Conservation (phyloP, 768 basidiomycete species). For the Mycena epipterygia region DNA sequence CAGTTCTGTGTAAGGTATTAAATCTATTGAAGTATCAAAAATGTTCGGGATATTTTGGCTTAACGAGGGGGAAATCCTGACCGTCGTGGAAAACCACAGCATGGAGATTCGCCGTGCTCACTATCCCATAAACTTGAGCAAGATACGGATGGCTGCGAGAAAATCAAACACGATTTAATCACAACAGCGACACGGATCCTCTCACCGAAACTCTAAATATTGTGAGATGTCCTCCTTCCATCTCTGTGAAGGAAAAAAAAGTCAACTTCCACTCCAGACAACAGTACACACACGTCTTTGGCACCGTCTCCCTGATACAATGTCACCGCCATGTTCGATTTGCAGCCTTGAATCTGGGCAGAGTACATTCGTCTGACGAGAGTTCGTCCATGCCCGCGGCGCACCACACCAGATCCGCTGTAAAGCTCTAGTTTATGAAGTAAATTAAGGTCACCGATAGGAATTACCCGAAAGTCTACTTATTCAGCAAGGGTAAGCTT, state of each 20-base stretch:
- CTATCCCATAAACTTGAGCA: not conserved
- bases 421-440: not conserved
- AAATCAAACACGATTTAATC: too few species aligned
- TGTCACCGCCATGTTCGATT: not conserved
- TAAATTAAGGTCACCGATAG: not conserved
- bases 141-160: too few species aligned
- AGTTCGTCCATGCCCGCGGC: not conserved
- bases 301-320: constrained; percentile 8
- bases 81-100: constrained; percentile 3
- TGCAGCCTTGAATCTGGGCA: not conserved
- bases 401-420: constrained; percentile 2
- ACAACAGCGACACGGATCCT: too few species aligned
- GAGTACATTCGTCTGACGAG: not conserved
- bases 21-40: not conserved
- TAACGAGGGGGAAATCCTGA: not conserved
- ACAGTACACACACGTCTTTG: not conserved
- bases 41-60: not conserved
- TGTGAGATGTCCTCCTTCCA: constrained; percentile 3
- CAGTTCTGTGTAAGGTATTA: not conserved
- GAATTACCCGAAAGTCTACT: not conserved
- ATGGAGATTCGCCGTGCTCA: not conserved
- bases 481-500: not conserved
- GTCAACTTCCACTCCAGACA: not conserved
- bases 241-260: not conserved
- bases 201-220: not conserved